These are phyloP conservation scores for Hsuehochloa calcarea DNA, from an alignment of 176 grass and related monocot species.

Conservation along the genomic window DNA sequence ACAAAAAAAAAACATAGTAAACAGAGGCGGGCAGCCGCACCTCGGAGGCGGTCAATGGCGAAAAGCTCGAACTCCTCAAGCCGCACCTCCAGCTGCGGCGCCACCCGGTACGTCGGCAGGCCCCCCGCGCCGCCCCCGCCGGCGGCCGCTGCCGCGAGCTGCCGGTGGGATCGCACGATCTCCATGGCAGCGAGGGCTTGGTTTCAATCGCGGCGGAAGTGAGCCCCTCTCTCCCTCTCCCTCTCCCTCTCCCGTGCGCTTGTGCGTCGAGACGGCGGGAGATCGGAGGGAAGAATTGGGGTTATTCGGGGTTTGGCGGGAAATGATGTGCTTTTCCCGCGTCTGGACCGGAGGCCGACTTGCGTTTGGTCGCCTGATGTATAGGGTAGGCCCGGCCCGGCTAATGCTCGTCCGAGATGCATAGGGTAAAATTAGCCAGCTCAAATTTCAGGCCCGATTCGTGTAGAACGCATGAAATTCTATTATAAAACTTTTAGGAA, in stretches of 20 bases:
- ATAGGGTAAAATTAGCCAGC: too few species aligned
- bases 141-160: constrained; percentile 28
- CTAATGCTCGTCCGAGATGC: too few species aligned
- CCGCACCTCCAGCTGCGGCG: constrained; percentile 79
- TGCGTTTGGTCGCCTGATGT: too few species aligned
- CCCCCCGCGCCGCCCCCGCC: background rate
- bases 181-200: constrained; percentile 49
- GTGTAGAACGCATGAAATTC: too few species aligned
- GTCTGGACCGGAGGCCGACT: background rate
- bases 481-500: too few species aligned
- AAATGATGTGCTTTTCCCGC: constrained; percentile 29
- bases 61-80: constrained; percentile 92
- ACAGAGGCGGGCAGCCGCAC: constrained; percentile 24
- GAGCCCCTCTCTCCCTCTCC: background rate
- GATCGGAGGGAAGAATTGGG: constrained; percentile 1
- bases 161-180: constrained; percentile 80
- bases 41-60: constrained; percentile 89
- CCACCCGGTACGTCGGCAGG: constrained; percentile 70
- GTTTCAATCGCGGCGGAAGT: background rate
- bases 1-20: background rate
- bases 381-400: too few species aligned
- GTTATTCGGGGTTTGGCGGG: constrained; percentile 28
- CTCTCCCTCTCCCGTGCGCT: background rate
- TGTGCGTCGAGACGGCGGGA: background rate
- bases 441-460: too few species aligned